Evolutionary conservation across 179 eudicot species (phyloP).

Genomic region (Spergularia azorica): DNA sequence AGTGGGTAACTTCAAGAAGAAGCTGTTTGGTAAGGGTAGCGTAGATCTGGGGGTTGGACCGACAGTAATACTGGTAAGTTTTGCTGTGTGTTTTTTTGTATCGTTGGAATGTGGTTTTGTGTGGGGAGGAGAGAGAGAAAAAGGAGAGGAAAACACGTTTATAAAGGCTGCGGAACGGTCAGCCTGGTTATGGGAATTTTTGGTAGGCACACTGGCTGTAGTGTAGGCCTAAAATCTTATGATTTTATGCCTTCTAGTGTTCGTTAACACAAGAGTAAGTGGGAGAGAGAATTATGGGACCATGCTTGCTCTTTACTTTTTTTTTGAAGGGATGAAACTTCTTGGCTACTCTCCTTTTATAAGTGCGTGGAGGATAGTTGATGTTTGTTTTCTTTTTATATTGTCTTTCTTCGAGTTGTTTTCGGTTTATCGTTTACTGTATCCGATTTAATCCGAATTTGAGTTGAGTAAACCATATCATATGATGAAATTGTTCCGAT

Average conservation of each 20-base stretch:
- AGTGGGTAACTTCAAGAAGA: background rate
- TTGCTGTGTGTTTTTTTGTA: slow-evolving; percentile 12
- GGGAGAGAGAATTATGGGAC: background rate
- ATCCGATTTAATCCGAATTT: too few relatives aligned
- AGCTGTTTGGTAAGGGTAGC: slow-evolving; percentile 7
- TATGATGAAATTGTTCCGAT: too few relatives aligned
- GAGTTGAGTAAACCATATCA: too few relatives aligned
- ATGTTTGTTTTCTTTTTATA: too few relatives aligned
- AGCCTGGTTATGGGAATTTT: slow-evolving; percentile 11
- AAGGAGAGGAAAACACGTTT: slow-evolving; percentile 33
- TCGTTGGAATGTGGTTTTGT: background rate
- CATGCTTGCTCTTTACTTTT: too few relatives aligned
- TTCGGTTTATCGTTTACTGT: too few relatives aligned
- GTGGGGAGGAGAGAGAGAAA: slow-evolving; percentile 21
- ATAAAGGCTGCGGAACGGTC: slow-evolving; percentile 24
- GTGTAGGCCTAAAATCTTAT: background rate
- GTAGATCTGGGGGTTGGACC: slow-evolving; percentile 34
- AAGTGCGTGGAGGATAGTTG: slow-evolving; percentile 6
- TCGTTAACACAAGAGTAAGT: background rate
- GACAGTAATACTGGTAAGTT: slow-evolving; percentile 18
- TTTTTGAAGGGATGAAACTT: background rate
- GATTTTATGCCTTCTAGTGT: slow-evolving; percentile 8
- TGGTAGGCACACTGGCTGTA: background rate
- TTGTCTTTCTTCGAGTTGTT: too few relatives aligned
- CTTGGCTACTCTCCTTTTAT: background rate